phyloP scores from a whole-genome alignment of 1,139 yeast genomes.

The Eremothecium cymbalariae region DNA sequence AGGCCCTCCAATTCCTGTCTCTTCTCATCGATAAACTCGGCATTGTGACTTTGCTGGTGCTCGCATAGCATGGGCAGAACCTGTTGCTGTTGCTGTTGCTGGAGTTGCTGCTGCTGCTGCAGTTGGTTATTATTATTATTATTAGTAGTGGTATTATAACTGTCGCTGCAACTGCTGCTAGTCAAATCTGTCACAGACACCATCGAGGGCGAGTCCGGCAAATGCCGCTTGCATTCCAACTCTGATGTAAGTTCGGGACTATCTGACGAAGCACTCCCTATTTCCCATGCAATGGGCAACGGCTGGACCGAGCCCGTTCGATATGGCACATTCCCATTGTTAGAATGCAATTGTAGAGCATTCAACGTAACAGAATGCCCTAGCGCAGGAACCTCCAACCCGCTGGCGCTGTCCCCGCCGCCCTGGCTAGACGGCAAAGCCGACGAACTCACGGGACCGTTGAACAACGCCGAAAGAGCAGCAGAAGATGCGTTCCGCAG shows the following conservation, averaged over 20 bases:
- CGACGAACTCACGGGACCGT: slow-evolving; percentile 9
- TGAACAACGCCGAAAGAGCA: slow-evolving; percentile 51
- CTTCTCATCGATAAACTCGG: slow-evolving; percentile 19
- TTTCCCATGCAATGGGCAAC: slow-evolving; percentile 9
- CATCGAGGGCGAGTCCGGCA: slow-evolving; percentile 2
- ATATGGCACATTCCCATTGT: background rate
- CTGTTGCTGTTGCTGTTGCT: background rate
- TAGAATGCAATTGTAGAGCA: background rate
- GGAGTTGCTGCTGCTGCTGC: background rate
- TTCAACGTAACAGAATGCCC: background rate
- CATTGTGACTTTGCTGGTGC: slow-evolving; percentile 1
- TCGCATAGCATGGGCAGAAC: too few species aligned
- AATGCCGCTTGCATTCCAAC: background rate
- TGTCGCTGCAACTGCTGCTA: too few species aligned
- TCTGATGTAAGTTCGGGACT: slow-evolving; percentile 3
- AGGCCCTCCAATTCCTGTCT: slow-evolving; percentile 22
- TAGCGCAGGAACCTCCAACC: background rate
- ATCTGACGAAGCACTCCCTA: slow-evolving; percentile 4
- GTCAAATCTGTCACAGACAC: background rate
- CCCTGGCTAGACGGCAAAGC: background rate
- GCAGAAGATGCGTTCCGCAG: slow-evolving; percentile 50
- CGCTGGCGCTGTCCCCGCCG: background rate
- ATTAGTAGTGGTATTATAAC: too few species aligned
- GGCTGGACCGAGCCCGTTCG: background rate
- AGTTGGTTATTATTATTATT: background rate